Conservation (phyloP, 345 rosid species). For the Isatis tinctoria region DNA sequence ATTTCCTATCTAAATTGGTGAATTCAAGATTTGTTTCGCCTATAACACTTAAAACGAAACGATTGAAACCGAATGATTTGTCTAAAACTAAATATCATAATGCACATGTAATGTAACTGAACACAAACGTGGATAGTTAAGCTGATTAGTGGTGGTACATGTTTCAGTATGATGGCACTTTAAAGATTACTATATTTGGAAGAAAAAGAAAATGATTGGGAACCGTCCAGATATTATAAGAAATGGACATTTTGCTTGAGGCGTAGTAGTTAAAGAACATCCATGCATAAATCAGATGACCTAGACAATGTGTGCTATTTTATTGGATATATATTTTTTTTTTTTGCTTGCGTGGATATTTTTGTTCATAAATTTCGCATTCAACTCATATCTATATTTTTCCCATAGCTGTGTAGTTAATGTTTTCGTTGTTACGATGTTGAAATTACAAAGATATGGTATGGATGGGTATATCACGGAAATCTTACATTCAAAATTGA, state of each 20-base stretch:
- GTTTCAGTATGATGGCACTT: neutral
- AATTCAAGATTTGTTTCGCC: neutral
- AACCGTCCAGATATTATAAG: neutral
- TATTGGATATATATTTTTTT: neutral
- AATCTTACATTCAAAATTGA: neutral
- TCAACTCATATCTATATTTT: neutral
- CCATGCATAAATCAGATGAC: neutral
- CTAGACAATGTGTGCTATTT: neutral
- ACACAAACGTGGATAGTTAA: neutral
- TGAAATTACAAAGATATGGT: constrained; percentile 10
- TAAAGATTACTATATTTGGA: neutral
- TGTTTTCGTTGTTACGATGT: constrained; percentile 16
- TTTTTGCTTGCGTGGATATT: neutral
- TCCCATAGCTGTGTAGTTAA: neutral
- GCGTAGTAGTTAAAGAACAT: neutral
- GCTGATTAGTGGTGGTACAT: neutral
- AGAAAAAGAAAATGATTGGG: too few species aligned
- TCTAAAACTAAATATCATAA: neutral
- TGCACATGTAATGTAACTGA: neutral
- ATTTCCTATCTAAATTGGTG: neutral
- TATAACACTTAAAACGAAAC: neutral
- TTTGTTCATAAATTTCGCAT: neutral
- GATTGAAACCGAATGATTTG: neutral
- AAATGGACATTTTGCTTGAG: neutral
- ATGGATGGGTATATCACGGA: constrained; percentile 5